A percentile compares a stretch with the other conserved stretches of the same genome.
These are phyloP conservation scores for Sordaria brevicollis DNA, from an alignment of 495 filamentous ascomycete genomes.

Conservation along the genomic window DNA sequence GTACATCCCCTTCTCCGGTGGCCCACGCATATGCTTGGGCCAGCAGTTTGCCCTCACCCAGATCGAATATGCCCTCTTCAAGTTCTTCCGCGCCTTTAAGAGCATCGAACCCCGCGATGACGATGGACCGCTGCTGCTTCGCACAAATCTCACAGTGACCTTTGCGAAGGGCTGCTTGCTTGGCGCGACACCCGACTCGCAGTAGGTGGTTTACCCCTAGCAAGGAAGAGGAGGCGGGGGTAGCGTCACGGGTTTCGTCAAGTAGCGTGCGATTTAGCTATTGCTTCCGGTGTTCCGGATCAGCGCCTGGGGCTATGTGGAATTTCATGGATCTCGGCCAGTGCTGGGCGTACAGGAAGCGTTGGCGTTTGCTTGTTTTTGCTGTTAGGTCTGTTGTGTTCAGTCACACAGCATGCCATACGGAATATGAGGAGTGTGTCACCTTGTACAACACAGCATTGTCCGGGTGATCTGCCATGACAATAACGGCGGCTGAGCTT, in stretches of 20 bases:
- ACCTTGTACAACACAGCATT: not conserved
- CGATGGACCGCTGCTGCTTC: constrained; percentile 22
- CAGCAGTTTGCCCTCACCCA: constrained; percentile 52
- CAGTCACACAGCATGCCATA: not conserved
- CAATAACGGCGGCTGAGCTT: not conserved
- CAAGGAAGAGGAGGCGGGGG: not conserved
- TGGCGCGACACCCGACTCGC: constrained; percentile 14
- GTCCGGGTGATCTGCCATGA: not conserved
- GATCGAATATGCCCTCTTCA: constrained; percentile 45
- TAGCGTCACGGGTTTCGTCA: not conserved
- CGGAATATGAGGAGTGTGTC: not conserved
- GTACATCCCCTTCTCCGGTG: constrained; percentile 55
- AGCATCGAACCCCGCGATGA: constrained; percentile 37
- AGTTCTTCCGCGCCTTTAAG: constrained; percentile 50
- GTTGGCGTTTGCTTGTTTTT: not conserved
- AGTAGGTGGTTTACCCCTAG: not conserved
- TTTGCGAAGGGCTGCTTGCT: constrained; percentile 31
- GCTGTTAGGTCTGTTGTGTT: not conserved
- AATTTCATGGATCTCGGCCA: not conserved
- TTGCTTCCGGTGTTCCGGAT: not conserved
- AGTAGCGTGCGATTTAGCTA: not conserved
- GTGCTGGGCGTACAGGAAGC: not conserved
- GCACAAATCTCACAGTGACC: constrained; percentile 22
- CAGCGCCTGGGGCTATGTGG: not conserved
- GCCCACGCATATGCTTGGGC: constrained; percentile 51